Evolutionary conservation across 2,329 filamentous ascomycete genomes (phyloP).

Genomic region (Colletotrichum cuscutae): DNA sequence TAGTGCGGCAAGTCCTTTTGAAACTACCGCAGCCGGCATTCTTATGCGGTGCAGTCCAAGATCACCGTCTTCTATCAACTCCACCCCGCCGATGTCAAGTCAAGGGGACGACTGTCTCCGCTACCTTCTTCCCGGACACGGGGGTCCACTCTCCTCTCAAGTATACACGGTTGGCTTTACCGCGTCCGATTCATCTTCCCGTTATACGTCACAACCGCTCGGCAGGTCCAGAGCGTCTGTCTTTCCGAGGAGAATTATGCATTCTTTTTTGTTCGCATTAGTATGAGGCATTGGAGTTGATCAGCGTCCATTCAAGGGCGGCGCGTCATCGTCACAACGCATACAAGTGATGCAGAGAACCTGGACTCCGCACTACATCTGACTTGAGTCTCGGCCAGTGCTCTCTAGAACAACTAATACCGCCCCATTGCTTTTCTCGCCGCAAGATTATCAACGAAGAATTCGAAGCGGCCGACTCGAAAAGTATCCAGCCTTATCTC

Average conservation of each 20-base stretch:
- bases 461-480: neutral
- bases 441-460: neutral
- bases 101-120: neutral
- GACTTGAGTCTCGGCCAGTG: neutral
- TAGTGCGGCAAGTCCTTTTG: slow-evolving; percentile 16
- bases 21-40: slow-evolving; percentile 20
- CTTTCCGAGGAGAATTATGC: neutral
- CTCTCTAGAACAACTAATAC: neutral
- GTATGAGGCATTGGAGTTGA: neutral
- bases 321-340: neutral
- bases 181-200: neutral
- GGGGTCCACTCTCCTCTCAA: neutral
- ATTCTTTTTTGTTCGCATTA: no score
- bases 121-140: slow-evolving; percentile 1
- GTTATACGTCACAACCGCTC: slow-evolving; percentile 17
- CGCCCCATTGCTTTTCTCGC: neutral
- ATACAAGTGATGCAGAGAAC: neutral
- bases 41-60: slow-evolving; percentile 6
- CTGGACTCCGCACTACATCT: neutral
- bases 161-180: neutral
- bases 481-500: neutral
- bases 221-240: neutral
- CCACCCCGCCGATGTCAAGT: neutral
- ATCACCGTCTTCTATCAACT: neutral
- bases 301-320: no score